phyloP scores from a whole-genome alignment of 2,329 filamentous ascomycete species.

The Aspergillus novoparasiticus region DNA sequence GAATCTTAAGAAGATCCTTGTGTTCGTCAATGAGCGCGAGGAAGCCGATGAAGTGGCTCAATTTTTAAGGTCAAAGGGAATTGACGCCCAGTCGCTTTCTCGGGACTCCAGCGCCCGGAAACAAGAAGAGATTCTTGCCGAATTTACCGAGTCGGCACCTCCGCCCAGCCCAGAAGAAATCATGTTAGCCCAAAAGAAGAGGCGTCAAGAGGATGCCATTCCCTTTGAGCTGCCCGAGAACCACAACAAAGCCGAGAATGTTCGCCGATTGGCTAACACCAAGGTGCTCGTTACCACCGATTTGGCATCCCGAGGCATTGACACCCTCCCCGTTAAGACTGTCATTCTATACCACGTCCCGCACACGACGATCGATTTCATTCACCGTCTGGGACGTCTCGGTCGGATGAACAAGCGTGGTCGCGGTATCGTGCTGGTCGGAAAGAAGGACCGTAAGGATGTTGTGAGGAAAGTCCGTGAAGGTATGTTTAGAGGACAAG shows the following conservation, averaged over 20 bases:
- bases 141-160: slow-evolving; percentile 62
- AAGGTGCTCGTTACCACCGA: slow-evolving; percentile 95
- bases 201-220: slow-evolving; percentile 40
- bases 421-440: slow-evolving; percentile 85
- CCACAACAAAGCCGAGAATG: slow-evolving; percentile 28
- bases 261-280: slow-evolving; percentile 68
- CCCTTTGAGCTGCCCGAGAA: slow-evolving; percentile 43
- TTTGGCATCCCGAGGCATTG: slow-evolving; percentile 87
- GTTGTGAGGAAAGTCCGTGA: slow-evolving; percentile 89
- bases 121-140: slow-evolving; percentile 73
- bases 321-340: slow-evolving; percentile 86
- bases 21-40: slow-evolving; percentile 96
- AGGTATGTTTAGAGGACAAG: slow-evolving; percentile 81
- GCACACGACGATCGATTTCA: slow-evolving; percentile 96
- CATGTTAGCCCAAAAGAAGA: slow-evolving; percentile 32
- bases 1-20: slow-evolving; percentile 81
- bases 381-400: slow-evolving; percentile 88
- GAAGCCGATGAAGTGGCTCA: slow-evolving; percentile 78
- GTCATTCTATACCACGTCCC: slow-evolving; percentile 98
- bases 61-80: slow-evolving; percentile 80
- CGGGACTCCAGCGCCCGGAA: slow-evolving; percentile 79
- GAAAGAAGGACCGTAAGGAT: slow-evolving; percentile 85
- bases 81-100: slow-evolving; percentile 82
- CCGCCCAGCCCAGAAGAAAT: slow-evolving; percentile 42
- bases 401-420: slow-evolving; percentile 91